Conservation (phyloP, 1,284 basidiomycete species). For the Peniophora sp. region DNA sequence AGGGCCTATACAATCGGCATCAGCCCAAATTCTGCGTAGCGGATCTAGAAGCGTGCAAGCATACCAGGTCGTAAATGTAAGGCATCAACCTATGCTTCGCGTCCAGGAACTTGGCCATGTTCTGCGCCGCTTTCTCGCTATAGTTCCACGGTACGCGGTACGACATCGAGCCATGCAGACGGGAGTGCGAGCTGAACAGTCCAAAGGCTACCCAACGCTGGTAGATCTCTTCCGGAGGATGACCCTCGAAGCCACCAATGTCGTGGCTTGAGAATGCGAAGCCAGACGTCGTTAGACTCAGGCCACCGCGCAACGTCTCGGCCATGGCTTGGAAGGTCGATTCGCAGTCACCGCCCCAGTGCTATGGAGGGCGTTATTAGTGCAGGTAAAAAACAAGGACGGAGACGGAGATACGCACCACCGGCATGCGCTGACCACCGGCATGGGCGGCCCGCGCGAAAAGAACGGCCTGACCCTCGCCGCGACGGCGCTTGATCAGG, state of each 20-base stretch:
- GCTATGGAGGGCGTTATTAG: conserved; percentile 29
- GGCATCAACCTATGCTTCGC: conserved; percentile 72
- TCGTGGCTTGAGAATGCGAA: conserved; percentile 71
- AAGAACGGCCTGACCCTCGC: conserved; percentile 59
- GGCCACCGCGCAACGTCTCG: conserved; percentile 59
- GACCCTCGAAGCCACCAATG: conserved; percentile 72
- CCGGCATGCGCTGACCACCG: conserved; percentile 53
- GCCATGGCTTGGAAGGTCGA: conserved; percentile 75
- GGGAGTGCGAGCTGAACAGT: conserved; percentile 62
- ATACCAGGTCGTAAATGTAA: conserved; percentile 58
- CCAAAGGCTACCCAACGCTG: conserved; percentile 74
- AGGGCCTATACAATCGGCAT: conserved; percentile 38
- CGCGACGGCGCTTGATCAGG: conserved; percentile 49
- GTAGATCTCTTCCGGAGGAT: conserved; percentile 63
- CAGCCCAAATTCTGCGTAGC: not conserved
- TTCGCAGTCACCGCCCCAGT: conserved; percentile 77
- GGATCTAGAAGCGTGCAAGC: conserved; percentile 13
- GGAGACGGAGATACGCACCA: conserved; percentile 14
- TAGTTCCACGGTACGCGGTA: conserved; percentile 75
- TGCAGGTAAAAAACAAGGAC: not conserved
- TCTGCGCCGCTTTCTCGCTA: conserved; percentile 60
- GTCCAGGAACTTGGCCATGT: conserved; percentile 58
- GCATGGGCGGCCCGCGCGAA: conserved; percentile 62
- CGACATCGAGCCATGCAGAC: conserved; percentile 63
- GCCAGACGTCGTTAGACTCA: conserved; percentile 60